Evolutionary conservation across 352 stramenopile genomes (phyloP).

Genomic region (Elongisporangium undulatum): DNA sequence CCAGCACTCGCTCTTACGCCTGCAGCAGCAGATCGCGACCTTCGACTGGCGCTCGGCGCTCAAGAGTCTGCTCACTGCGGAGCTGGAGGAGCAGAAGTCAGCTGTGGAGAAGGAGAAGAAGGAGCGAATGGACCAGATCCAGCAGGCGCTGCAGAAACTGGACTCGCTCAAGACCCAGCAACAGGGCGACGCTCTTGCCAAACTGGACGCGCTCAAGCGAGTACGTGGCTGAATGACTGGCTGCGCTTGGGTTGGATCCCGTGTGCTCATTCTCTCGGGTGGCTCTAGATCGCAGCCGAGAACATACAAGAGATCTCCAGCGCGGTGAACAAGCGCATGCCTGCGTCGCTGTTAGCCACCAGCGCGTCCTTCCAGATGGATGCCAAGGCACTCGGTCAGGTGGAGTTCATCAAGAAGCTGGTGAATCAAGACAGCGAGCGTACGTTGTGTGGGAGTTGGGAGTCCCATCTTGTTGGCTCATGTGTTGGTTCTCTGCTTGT

Average conservation of each 20-base stretch:
- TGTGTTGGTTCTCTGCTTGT: constrained; percentile 18
- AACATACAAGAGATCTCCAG: constrained; percentile 51
- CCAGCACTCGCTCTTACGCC: constrained; percentile 58
- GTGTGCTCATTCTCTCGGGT: not conserved
- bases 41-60: constrained; percentile 68
- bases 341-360: constrained; percentile 47
- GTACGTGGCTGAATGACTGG: constrained; percentile 8
- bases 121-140: constrained; percentile 39
- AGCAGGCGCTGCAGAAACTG: constrained; percentile 31
- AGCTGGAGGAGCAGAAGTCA: constrained; percentile 53
- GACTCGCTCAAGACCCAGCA: constrained; percentile 41
- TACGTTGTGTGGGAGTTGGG: constrained; percentile 15
- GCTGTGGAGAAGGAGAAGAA: constrained; percentile 40
- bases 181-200: constrained; percentile 37
- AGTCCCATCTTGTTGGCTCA: constrained; percentile 1
- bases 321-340: constrained; percentile 41
- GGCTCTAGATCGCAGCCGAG: constrained; percentile 27
- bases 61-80: constrained; percentile 49
- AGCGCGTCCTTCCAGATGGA: constrained; percentile 56
- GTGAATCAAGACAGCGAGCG: constrained; percentile 37
- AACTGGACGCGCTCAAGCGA: constrained; percentile 44
- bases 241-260: not conserved
- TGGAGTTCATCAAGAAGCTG: constrained; percentile 53
- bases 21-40: constrained; percentile 57
- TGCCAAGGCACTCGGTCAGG: constrained; percentile 41